Conservation (phyloP, 106 monocot genomes). For the Phalaenopsis equestris region DNA sequence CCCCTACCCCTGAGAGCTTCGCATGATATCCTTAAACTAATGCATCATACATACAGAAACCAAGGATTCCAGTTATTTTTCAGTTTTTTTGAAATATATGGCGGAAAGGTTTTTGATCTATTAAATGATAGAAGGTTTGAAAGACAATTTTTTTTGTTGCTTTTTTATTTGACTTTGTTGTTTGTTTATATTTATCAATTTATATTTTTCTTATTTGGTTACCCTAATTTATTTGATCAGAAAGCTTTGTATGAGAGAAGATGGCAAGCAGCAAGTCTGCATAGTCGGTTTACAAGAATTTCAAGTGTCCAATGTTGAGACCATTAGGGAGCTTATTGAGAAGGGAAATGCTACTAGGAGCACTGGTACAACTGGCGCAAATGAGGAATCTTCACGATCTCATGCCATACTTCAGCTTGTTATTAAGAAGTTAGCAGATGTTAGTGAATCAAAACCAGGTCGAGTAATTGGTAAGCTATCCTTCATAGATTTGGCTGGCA, state of each 20-base stretch:
- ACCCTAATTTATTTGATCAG: slow-evolving; percentile 26
- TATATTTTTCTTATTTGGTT: background rate
- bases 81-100: slow-evolving; percentile 99
- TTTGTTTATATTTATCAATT: background rate
- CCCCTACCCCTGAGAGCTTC: slow-evolving; percentile 91
- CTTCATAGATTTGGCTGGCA: slow-evolving; percentile 96
- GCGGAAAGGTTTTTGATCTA: slow-evolving; percentile 92
- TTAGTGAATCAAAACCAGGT: slow-evolving; percentile 64
- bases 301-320: slow-evolving; percentile 65
- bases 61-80: slow-evolving; percentile 87
- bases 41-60: slow-evolving; percentile 72
- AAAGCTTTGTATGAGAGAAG: slow-evolving; percentile 98
- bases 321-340: slow-evolving; percentile 79
- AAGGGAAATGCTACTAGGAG: slow-evolving; percentile 93
- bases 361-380: slow-evolving; percentile 95
- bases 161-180: background rate
- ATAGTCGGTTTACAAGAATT: slow-evolving; percentile 94
- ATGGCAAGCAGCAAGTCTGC: slow-evolving; percentile 97
- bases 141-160: background rate
- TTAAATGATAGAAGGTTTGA: slow-evolving; percentile 80
- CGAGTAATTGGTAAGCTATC: slow-evolving; percentile 78
- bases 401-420: slow-evolving; percentile 99
- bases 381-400: slow-evolving; percentile 98
- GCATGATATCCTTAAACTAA: slow-evolving; percentile 77
- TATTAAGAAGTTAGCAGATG: slow-evolving; percentile 71